Evolutionary conservation across 768 basidiomycete species (phyloP), one percentile per base, ranked within the genome.

Genomic region (Pluteus cervinus): DNA sequence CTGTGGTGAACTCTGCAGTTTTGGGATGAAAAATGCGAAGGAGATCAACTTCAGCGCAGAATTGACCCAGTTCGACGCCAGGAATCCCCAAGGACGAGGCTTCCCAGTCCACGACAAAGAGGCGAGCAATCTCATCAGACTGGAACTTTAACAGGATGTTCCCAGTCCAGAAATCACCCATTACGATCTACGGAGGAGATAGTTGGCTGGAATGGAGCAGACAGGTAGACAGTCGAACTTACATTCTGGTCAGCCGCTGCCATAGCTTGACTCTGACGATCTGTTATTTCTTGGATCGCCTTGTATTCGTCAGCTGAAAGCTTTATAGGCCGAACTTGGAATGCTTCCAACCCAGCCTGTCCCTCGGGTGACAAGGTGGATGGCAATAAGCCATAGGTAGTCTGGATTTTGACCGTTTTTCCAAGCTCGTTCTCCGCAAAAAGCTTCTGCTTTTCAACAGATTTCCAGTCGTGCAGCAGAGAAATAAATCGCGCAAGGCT

Each of bases 131-230:
- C 2, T 46, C 40, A 9, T 60, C 50, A 5, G 49, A 49, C 33
- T 55, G 55, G 8, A 66, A 50, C 8, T 46, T 53, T n/a, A 81
- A 46, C 43, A 81, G 60, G 31, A 84, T 45, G 48, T 85, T 84
- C 1, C 81, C 82, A 2, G 82, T 72, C 81, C 82, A 85, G 46
- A 84, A 78, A 52, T 85, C 83, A 0, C 83, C 82, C 74, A 76
- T 76, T n/a, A 69, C 65, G 33, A 71, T 61, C 69, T 66, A 18
- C 2, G 4, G 32, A 26, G 2, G 12, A 25, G 12, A 23, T 29
- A 2, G 9, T 9, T 28, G 26, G 14, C 26, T 9, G 26, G 26
- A 28, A n/a, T n/a, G n/a, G n/a, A n/a, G n/a, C n/a, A 18, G 17
- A 20, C 6, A 21, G 26, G 20, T 31, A 30, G 7, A 20, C 23